Evolutionary conservation across 2,329 filamentous ascomycete genomes (phyloP), one percentile per base, ranked within the genome.

Genomic region (Ascochyta clinopodiicola): DNA sequence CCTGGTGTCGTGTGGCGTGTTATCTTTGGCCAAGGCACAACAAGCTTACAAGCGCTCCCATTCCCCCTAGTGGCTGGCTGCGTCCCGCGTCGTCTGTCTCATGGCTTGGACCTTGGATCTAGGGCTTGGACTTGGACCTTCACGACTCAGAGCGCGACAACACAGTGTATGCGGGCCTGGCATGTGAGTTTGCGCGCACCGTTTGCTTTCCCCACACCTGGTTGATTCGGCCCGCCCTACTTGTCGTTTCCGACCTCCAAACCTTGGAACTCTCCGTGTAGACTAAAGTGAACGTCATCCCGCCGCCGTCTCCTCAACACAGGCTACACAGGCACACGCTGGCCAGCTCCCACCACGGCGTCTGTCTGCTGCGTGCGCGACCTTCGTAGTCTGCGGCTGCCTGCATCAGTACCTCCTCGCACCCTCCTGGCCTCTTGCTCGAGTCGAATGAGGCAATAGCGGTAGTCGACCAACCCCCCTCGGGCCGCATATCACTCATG

Each of bases 401-500:
- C 56, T 31, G 42, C 19, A 37, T 39, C 22, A 35, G 52, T 42
- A 32, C 36, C 31, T 35, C 17, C 24, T 44, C 37, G 42, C 60
- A 46, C 62, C 52, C 62, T 54, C 56, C 56, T 59, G 25, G 24
- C 13, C 25, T 32, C 22, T 22, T 46, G 35, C 13, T 35, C 4
- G 47, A 25, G 31, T 56, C 45, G 17, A 39, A 43, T 27, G 44
- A 48, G 56, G 54, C 57, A 46, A 29, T 42, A 32, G 15, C 37
- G 42, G 39, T 36, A 44, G 46, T 35, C 57, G 51, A 44, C 49
- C 55, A 51, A 55, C 53, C 51, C 51, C 50, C 58, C 56, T 60
- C 54, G 43, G 58, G 60, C 52, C 59, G 59, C 61, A 66, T 65
- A 34, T 37, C 67, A 71, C 50, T 65, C 59, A 74, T 75, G 73